A percentile compares a stretch with the other conserved stretches of the same genome.
phyloP scores from a whole-genome alignment of 2,329 filamentous ascomycete species.

The Esteya vermicola region DNA sequence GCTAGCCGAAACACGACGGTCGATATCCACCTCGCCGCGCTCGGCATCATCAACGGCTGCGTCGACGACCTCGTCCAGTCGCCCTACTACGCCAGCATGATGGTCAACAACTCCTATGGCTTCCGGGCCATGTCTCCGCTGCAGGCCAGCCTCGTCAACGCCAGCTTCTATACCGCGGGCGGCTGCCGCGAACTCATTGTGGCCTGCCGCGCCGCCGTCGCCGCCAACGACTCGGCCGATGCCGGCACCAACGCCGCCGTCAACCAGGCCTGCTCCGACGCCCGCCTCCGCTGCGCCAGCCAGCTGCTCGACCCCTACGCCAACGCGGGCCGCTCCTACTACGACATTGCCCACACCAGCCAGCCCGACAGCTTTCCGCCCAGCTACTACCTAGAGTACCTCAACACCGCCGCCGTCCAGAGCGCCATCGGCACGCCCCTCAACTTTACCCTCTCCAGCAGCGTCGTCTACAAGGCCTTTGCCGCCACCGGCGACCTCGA shows the following conservation, averaged over 20 bases:
- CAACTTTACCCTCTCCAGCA: conserved; percentile 40
- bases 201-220: conserved; percentile 31
- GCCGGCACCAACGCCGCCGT: conserved; percentile 23
- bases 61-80: conserved; percentile 50
- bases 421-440: conserved; percentile 46
- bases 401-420: conserved; percentile 44
- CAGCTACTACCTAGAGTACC: conserved; percentile 44
- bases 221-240: conserved; percentile 23
- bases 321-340: conserved; percentile 37
- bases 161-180: conserved; percentile 27
- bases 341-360: conserved; percentile 47
- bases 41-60: conserved; percentile 60
- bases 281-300: conserved; percentile 37
- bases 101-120: conserved; percentile 51
- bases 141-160: conserved; percentile 29
- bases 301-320: conserved; percentile 45
- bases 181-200: conserved; percentile 41
- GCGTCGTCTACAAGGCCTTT: conserved; percentile 31
- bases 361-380: conserved; percentile 47
- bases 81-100: conserved; percentile 41
- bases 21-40: conserved; percentile 39
- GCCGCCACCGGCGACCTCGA: conserved; percentile 43
- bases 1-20: too few species aligned
- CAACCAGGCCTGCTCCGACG: conserved; percentile 36
- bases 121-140: conserved; percentile 40